These are phyloP conservation scores for Alloascoidea africana DNA, from an alignment of 805 yeast genomes.

Conservation along the genomic window DNA sequence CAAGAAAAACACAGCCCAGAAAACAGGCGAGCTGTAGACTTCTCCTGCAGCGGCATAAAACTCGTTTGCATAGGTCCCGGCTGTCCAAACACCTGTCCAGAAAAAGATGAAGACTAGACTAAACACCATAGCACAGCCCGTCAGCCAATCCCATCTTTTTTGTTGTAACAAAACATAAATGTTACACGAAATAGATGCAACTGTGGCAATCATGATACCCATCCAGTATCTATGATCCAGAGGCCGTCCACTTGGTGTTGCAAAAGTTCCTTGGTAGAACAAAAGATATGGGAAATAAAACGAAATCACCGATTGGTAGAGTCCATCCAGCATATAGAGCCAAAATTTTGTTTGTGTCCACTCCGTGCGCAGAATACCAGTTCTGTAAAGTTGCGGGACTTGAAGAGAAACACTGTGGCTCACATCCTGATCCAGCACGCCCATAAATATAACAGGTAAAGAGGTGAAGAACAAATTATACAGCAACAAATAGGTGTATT, in stretches of 20 bases:
- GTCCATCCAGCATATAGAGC: constrained; percentile 51
- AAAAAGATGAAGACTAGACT: constrained; percentile 44
- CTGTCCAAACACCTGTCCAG: constrained; percentile 76
- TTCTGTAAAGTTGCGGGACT: constrained; percentile 55
- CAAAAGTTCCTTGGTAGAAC: constrained; percentile 29
- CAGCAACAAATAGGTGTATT: constrained; percentile 64
- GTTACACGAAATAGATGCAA: constrained; percentile 52
- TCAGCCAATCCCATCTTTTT: constrained; percentile 66
- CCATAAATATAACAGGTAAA: constrained; percentile 59
- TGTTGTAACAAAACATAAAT: constrained; percentile 53
- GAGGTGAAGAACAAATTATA: constrained; percentile 75
- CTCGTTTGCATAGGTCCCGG: constrained; percentile 33
- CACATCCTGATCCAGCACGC: constrained; percentile 65
- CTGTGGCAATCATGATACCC: constrained; percentile 46
- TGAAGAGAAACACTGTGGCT: constrained; percentile 45
- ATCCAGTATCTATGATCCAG: constrained; percentile 58
- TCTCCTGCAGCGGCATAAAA: constrained; percentile 52
- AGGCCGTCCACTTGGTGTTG: constrained; percentile 29
- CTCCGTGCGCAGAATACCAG: constrained; percentile 49
- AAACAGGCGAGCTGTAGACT: constrained; percentile 41
- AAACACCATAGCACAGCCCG: constrained; percentile 33
- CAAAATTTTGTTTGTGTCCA: constrained; percentile 48
- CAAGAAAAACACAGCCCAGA: constrained; percentile 51
- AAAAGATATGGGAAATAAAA: constrained; percentile 54
- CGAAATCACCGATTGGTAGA: constrained; percentile 55